Percentiles rank a stretch among this genome's conserved stretches.
These are phyloP conservation scores for Cyathus striatus DNA, from an alignment of 768 basidiomycete species.

Conservation along the genomic window DNA sequence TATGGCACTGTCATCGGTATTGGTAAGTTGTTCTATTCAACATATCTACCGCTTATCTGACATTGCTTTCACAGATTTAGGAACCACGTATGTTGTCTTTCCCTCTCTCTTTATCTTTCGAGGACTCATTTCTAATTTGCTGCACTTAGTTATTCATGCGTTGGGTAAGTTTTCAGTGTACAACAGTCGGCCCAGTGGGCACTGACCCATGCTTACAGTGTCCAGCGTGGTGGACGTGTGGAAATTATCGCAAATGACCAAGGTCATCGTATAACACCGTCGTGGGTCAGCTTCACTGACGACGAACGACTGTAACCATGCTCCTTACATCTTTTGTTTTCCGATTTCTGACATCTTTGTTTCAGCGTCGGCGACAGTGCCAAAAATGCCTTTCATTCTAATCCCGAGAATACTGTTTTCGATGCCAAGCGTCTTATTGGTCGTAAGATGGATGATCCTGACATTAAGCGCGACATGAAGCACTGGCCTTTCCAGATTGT, in stretches of 20 bases:
- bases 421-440: constrained; percentile 96
- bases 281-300: constrained; percentile 78
- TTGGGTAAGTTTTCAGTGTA: constrained; percentile 84
- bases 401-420: constrained; percentile 92
- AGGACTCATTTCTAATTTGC: constrained; percentile 15
- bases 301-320: constrained; percentile 64
- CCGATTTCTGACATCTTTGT: constrained; percentile 10
- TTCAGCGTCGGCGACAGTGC: constrained; percentile 85
- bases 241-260: constrained; percentile 91
- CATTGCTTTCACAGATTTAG: constrained; percentile 57
- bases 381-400: constrained; percentile 92
- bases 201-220: constrained; percentile 34
- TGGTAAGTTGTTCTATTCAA: constrained; percentile 40
- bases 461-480: constrained; percentile 78
- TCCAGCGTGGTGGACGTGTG: constrained; percentile 80
- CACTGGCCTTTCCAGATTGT: constrained; percentile 87
- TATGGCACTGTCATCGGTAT: constrained; percentile 95
- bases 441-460: constrained; percentile 75
- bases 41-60: constrained; percentile 3
- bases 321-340: neutral
- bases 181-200: too few species aligned
- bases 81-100: constrained; percentile 64
- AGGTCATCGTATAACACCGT: constrained; percentile 85
- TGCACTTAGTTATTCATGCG: constrained; percentile 80
- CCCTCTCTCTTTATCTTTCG: neutral